phyloP scores from a whole-genome alignment of 2,329 filamentous ascomycete genomes.

The Cadophora luteo-olivacea region DNA sequence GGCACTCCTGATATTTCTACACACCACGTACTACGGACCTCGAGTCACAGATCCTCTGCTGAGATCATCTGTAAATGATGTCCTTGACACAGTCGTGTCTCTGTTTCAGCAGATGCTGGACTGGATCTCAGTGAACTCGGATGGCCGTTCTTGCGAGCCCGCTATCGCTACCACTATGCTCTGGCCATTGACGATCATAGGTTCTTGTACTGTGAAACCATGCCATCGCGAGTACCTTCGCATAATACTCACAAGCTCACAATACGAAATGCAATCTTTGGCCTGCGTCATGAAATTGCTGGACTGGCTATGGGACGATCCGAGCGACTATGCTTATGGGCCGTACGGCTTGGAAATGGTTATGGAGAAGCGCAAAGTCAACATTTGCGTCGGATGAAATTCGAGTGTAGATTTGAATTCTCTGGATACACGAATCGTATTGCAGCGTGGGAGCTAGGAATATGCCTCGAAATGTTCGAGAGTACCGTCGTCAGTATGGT shows the following conservation, averaged over 20 bases:
- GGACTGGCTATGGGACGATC: slow-evolving; percentile 9
- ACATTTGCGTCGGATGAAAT: background rate
- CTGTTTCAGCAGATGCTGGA: background rate
- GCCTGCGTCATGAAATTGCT: background rate
- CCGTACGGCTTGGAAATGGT: background rate
- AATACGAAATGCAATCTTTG: slow-evolving; percentile 7
- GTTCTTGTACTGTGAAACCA: background rate
- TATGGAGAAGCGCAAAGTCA: background rate
- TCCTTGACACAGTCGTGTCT: background rate
- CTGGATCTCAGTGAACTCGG: background rate
- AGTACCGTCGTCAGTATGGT: too few species aligned
- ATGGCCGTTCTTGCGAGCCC: background rate
- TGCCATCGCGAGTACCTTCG: background rate
- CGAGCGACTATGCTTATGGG: background rate
- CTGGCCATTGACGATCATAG: slow-evolving; percentile 10
- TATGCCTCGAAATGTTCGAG: too few species aligned
- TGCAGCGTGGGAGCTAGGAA: too few species aligned
- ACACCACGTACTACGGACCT: slow-evolving; percentile 1
- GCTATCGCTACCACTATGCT: slow-evolving; percentile 7
- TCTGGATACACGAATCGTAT: too few species aligned
- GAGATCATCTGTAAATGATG: background rate
- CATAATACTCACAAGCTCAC: background rate
- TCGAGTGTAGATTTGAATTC: too few species aligned
- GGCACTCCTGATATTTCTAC: background rate
- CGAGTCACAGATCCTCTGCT: background rate